These are phyloP conservation scores for Vigna radiata DNA, from an alignment of 306 rosid species.

Conservation along the genomic window DNA sequence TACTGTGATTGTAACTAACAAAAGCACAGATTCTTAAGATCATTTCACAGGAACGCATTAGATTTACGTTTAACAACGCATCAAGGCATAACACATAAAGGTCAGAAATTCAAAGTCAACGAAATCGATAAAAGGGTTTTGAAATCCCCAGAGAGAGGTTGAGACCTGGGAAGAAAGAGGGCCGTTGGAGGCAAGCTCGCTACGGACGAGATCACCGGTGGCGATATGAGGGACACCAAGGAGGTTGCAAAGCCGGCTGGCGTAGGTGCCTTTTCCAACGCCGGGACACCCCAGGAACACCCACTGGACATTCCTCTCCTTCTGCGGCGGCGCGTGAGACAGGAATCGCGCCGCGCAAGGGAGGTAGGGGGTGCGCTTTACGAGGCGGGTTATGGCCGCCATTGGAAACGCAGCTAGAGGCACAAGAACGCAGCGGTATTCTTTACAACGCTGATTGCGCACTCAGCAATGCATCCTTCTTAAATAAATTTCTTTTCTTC, in stretches of 20 bases:
- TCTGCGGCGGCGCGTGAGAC: constrained; percentile 43
- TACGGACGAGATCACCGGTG: constrained; percentile 94
- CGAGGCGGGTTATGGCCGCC: constrained; percentile 85
- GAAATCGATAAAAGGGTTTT: background rate
- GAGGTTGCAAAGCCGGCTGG: constrained; percentile 79
- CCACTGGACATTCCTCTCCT: constrained; percentile 83
- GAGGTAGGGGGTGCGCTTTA: constrained; percentile 51
- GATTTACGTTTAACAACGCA: constrained; percentile 1
- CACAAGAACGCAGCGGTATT: background rate
- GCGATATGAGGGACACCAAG: constrained; percentile 95
- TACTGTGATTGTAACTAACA: background rate
- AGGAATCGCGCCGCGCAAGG: constrained; percentile 46
- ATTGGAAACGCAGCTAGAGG: constrained; percentile 46
- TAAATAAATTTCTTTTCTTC: background rate
- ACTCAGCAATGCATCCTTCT: background rate
- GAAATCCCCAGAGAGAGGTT: background rate
- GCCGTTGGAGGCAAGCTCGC: constrained; percentile 77
- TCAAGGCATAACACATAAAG: background rate
- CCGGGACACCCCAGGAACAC: constrained; percentile 91
- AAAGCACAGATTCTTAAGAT: background rate
- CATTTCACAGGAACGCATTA: constrained; percentile 12
- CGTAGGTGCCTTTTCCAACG: constrained; percentile 95
- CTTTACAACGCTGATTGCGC: background rate
- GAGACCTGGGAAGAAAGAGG: constrained; percentile 76
- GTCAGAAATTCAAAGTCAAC: background rate